Conservation (phyloP, 768 basidiomycete species). For the Phylloporus sp. region DNA sequence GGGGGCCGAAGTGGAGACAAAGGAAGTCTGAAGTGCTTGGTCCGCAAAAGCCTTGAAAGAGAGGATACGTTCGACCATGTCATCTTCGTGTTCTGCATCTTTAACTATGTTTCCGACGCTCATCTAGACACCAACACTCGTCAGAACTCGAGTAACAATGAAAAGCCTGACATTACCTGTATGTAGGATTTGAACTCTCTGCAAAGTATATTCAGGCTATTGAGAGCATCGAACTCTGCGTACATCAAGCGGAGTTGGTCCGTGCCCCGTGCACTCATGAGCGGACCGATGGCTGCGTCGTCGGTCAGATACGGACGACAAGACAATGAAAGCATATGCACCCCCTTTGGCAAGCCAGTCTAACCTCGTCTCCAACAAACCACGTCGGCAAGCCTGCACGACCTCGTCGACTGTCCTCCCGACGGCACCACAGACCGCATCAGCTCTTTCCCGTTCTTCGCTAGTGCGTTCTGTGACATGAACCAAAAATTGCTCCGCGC, state of each 20-base stretch:
- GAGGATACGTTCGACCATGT: slow-evolving; percentile 73
- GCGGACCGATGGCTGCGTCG: slow-evolving; percentile 45
- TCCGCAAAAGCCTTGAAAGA: slow-evolving; percentile 60
- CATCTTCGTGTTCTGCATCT: slow-evolving; percentile 57
- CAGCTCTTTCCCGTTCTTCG: slow-evolving; percentile 55
- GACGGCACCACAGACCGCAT: slow-evolving; percentile 42
- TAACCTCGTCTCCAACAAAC: slow-evolving; percentile 42
- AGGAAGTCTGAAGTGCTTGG: slow-evolving; percentile 44
- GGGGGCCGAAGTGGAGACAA: slow-evolving; percentile 40
- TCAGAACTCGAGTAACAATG: neutral
- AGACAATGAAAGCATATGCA: slow-evolving; percentile 28
- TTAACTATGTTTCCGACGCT: slow-evolving; percentile 62
- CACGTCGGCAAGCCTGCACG: slow-evolving; percentile 48
- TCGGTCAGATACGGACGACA: slow-evolving; percentile 22
- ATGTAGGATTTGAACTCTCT: slow-evolving; percentile 59
- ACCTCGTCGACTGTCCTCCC: slow-evolving; percentile 46
- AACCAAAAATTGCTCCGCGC: slow-evolving; percentile 51
- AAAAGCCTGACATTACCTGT: slow-evolving; percentile 37
- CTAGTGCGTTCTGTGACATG: slow-evolving; percentile 41
- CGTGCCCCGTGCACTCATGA: slow-evolving; percentile 45
- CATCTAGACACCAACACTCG: slow-evolving; percentile 33
- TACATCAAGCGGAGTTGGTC: slow-evolving; percentile 51
- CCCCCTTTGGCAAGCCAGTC: slow-evolving; percentile 43
- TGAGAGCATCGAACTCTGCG: slow-evolving; percentile 54
- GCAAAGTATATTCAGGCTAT: slow-evolving; percentile 48